These are phyloP conservation scores for Aegilops sharonensis DNA, from an alignment of 176 grass and related monocot species.

Conservation along the genomic window DNA sequence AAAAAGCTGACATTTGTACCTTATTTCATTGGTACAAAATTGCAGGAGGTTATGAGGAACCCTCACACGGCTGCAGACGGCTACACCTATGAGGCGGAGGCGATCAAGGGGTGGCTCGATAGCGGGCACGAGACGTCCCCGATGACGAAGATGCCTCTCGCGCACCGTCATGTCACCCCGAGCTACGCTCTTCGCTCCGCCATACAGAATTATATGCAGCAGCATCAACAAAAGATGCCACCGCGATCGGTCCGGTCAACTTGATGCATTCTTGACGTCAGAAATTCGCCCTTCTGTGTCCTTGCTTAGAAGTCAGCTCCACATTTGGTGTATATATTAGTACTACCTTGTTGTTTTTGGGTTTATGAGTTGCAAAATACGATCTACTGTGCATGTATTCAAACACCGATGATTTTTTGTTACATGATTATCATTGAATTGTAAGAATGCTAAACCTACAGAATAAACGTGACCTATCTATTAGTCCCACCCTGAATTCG, in stretches of 20 bases:
- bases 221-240: neutral
- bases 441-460: too few species aligned
- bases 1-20: too few species aligned
- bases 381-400: too few species aligned
- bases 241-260: neutral
- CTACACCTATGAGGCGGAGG: conserved; percentile 72
- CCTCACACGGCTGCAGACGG: conserved; percentile 74
- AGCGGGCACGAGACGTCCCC: conserved; percentile 58
- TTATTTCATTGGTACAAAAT: conserved; percentile 16
- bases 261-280: neutral
- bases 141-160: conserved; percentile 64
- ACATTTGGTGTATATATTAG: neutral
- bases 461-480: too few species aligned
- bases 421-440: too few species aligned
- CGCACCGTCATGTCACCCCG: conserved; percentile 42
- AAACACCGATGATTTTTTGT: too few species aligned
- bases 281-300: too few species aligned
- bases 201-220: conserved; percentile 52
- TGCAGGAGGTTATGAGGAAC: conserved; percentile 78
- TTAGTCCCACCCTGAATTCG: too few species aligned
- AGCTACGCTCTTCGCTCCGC: conserved; percentile 63
- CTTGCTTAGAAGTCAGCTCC: neutral
- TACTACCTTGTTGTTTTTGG: too few species aligned
- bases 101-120: conserved; percentile 71
- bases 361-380: too few species aligned